phyloP scores from a whole-genome alignment of 495 filamentous ascomycete species.

The Neurospora sp. region DNA sequence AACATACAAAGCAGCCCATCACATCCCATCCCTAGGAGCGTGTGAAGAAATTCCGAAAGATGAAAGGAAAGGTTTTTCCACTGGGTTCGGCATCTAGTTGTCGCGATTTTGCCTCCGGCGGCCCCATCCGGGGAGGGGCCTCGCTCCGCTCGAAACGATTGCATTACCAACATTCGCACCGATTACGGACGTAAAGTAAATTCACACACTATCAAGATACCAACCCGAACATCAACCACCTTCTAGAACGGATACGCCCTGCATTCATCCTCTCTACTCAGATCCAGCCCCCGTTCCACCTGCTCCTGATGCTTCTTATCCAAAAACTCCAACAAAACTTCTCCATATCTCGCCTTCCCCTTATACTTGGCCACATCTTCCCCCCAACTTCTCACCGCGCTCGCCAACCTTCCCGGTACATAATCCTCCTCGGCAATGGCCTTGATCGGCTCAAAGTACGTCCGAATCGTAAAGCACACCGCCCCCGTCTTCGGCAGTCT shows the following conservation, averaged over 20 bases:
- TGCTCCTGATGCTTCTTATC: slow-evolving; percentile 73
- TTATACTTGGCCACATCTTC: slow-evolving; percentile 79
- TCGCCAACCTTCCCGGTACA: slow-evolving; percentile 62
- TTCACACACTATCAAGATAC: neutral
- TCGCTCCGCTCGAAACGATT: neutral
- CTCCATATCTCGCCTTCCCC: slow-evolving; percentile 68
- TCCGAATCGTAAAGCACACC: slow-evolving; percentile 72
- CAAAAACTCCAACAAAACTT: slow-evolving; percentile 73
- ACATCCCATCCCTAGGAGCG: neutral
- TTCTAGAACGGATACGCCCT: slow-evolving; percentile 20
- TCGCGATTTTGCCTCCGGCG: too few species aligned
- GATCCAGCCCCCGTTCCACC: slow-evolving; percentile 51
- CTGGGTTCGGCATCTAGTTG: too few species aligned
- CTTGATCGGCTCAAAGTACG: slow-evolving; percentile 64
- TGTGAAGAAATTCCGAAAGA: too few species aligned
- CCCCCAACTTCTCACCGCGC: slow-evolving; percentile 73
- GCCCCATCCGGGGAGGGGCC: too few species aligned
- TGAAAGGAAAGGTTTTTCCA: too few species aligned
- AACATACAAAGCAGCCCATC: neutral
- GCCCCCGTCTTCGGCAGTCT: slow-evolving; percentile 64
- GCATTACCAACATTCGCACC: neutral
- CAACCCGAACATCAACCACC: neutral
- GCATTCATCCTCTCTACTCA: slow-evolving; percentile 52
- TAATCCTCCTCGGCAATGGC: slow-evolving; percentile 57
- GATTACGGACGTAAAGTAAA: neutral